A percentile compares a stretch with the other conserved stretches of the same genome.
Evolutionary conservation across 2,329 filamentous ascomycete genomes (phyloP).

Genomic region (Ophiostoma ips): DNA sequence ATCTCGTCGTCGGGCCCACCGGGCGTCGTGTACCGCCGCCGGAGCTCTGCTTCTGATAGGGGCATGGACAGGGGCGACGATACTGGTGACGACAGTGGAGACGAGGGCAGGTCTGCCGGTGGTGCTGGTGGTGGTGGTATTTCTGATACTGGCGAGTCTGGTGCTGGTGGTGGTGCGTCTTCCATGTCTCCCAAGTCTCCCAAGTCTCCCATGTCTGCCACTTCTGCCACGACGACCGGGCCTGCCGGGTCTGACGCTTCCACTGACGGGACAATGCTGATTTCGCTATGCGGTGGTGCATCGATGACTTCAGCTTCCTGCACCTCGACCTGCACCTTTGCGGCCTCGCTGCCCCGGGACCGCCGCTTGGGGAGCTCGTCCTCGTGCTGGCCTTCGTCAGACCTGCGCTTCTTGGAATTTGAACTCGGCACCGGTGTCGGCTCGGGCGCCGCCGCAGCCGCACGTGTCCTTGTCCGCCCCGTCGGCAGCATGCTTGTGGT

Average conservation of each 20-base stretch:
- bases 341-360: not conserved
- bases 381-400: constrained; percentile 9
- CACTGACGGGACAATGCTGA: not conserved
- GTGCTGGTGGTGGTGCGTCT: too few species aligned
- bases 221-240: not conserved
- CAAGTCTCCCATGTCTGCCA: not conserved
- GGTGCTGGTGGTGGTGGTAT: too few species aligned
- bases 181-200: too few species aligned
- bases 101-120: not conserved
- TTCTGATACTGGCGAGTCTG: too few species aligned
- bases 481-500: constrained; percentile 9
- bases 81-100: not conserved
- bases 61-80: constrained; percentile 20
- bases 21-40: constrained; percentile 26
- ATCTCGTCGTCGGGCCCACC: constrained; percentile 22
- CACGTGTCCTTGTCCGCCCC: constrained; percentile 2
- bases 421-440: not conserved
- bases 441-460: not conserved
- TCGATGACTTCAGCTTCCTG: not conserved
- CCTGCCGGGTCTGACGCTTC: not conserved
- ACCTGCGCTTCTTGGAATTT: constrained; percentile 12
- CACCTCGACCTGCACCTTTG: not conserved
- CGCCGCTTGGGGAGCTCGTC: constrained; percentile 9
- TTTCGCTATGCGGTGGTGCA: not conserved
- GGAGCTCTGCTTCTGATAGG: constrained; percentile 12